Conservation (phyloP, 176 grass and related monocot species). For the Carex littledalei region DNA sequence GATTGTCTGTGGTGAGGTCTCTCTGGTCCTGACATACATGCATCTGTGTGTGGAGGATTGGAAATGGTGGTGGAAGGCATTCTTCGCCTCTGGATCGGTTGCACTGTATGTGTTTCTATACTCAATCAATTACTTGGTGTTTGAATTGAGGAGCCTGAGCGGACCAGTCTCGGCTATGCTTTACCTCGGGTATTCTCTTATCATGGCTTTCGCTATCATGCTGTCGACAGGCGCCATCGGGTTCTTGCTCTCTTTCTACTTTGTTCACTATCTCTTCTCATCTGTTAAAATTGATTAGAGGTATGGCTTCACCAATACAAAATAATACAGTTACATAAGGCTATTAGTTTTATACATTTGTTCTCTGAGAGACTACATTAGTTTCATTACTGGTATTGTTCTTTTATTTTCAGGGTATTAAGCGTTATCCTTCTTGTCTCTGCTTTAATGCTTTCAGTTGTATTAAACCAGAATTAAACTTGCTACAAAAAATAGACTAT, state of each 20-base stretch:
- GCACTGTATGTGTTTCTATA: slow-evolving; percentile 77
- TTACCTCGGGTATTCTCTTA: slow-evolving; percentile 72
- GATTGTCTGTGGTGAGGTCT: slow-evolving; percentile 72
- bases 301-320: background rate
- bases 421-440: background rate
- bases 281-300: slow-evolving; percentile 86
- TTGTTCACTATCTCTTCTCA: slow-evolving; percentile 89
- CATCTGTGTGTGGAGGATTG: slow-evolving; percentile 81
- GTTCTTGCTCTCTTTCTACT: slow-evolving; percentile 78
- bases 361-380: background rate
- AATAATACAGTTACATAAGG: background rate
- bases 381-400: background rate
- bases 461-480: background rate
- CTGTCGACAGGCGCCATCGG: slow-evolving; percentile 65
- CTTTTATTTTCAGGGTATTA: background rate
- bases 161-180: slow-evolving; percentile 61
- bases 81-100: slow-evolving; percentile 72
- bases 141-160: slow-evolving; percentile 75
- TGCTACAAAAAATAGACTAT: background rate
- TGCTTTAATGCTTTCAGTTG: background rate
- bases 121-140: slow-evolving; percentile 76
- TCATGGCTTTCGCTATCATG: slow-evolving; percentile 82
- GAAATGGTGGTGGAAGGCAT: slow-evolving; percentile 94
- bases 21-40: slow-evolving; percentile 79
- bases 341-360: background rate